These are phyloP conservation scores for Tetracentron sinense DNA, from an alignment of 164 flowering plant species.

Conservation along the genomic window DNA sequence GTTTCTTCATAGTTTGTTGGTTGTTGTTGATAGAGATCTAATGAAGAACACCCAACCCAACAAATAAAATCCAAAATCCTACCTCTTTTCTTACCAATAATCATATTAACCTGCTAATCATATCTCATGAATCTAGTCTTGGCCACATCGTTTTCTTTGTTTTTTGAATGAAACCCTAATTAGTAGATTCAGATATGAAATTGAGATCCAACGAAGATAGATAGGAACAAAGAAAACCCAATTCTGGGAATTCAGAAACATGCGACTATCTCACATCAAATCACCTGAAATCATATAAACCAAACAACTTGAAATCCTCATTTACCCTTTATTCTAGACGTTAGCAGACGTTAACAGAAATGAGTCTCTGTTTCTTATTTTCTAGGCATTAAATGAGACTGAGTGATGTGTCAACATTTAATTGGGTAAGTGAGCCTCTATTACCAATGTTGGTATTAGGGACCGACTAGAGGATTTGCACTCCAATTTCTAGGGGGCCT, in stretches of 20 bases:
- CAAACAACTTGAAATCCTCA: too few species aligned
- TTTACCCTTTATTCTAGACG: too few species aligned
- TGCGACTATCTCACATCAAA: constrained; percentile 9
- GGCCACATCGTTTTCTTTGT: constrained; percentile 15
- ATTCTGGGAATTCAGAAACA: constrained; percentile 2
- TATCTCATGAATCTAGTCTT: constrained; percentile 17
- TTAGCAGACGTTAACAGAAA: too few species aligned
- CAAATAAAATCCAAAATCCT: constrained; percentile 29
- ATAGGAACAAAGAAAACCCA: constrained; percentile 6
- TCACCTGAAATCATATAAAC: constrained; percentile 7
- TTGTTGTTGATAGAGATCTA: constrained; percentile 8
- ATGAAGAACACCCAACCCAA: not conserved
- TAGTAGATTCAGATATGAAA: constrained; percentile 1
- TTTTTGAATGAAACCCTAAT: constrained; percentile 35
- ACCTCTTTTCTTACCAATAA: constrained; percentile 8
- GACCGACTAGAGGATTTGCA: too few species aligned
- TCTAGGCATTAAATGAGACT: too few species aligned
- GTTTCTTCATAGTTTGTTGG: constrained; percentile 11
- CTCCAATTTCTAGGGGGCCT: too few species aligned
- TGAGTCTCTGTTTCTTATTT: too few species aligned
- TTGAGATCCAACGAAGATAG: constrained; percentile 15
- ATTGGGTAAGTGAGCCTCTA: too few species aligned
- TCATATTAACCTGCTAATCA: not conserved
- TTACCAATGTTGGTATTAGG: too few species aligned
- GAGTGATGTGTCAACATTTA: too few species aligned